Evolutionary conservation across 148 eudicot species (phyloP).

Genomic region (Fagopyrum tataricum): DNA sequence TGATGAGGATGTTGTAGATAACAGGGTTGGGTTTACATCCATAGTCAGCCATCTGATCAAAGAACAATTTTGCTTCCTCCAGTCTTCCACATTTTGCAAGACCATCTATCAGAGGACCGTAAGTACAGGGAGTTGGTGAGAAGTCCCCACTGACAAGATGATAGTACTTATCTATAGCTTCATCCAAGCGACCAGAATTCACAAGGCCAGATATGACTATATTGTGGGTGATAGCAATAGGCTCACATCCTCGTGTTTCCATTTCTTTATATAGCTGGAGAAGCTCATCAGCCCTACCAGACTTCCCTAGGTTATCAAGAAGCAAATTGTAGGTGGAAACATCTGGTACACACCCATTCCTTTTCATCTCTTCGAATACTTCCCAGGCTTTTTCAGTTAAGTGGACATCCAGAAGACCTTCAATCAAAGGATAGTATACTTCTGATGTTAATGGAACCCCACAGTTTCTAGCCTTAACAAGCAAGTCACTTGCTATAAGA

Average conservation of each 20-base stretch:
- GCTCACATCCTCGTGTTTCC: constrained; percentile 58
- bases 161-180: constrained; percentile 72
- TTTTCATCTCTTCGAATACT: constrained; percentile 70
- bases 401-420: constrained; percentile 58
- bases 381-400: constrained; percentile 54
- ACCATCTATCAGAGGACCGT: constrained; percentile 90
- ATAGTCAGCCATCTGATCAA: constrained; percentile 69
- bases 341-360: constrained; percentile 60
- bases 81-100: constrained; percentile 65
- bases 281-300: constrained; percentile 46
- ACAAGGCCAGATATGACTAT: constrained; percentile 80
- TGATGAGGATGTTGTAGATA: constrained; percentile 82
- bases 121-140: constrained; percentile 82
- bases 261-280: constrained; percentile 65
- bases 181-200: constrained; percentile 51
- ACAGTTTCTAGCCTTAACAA: constrained; percentile 32
- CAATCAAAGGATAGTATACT: constrained; percentile 57
- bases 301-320: constrained; percentile 70
- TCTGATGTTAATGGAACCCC: constrained; percentile 42
- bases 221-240: constrained; percentile 68
- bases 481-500: constrained; percentile 55
- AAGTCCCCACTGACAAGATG: constrained; percentile 75
- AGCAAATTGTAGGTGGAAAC: constrained; percentile 69
- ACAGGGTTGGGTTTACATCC: constrained; percentile 85
- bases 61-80: constrained; percentile 68